These are phyloP conservation scores for Cladophialophora psammophila DNA, from an alignment of 2,329 filamentous ascomycete genomes.

Conservation along the genomic window DNA sequence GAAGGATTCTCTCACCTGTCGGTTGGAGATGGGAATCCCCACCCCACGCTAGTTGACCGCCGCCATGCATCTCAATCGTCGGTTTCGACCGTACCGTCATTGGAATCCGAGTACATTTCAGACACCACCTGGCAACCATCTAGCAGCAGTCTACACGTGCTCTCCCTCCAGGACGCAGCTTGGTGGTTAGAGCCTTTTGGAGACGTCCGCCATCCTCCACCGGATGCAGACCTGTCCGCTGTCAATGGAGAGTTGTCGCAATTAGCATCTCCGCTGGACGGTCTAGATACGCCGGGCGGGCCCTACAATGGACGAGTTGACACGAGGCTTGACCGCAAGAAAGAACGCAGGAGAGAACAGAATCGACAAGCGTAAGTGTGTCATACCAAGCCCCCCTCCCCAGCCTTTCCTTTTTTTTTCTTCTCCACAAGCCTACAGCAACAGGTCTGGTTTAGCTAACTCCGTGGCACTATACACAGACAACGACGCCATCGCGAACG, in stretches of 20 bases:
- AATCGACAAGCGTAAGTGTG: constrained; percentile 4
- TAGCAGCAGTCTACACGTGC: not conserved
- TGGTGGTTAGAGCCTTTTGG: constrained; percentile 11
- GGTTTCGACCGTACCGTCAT: not conserved
- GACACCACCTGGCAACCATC: not conserved
- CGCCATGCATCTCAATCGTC: constrained; percentile 4
- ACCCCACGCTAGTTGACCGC: constrained; percentile 3
- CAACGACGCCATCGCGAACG: constrained; percentile 11
- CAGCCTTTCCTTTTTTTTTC: not conserved
- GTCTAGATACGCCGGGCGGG: not conserved
- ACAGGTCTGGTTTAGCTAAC: too few species aligned
- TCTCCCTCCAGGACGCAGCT: not conserved
- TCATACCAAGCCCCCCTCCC: not conserved
- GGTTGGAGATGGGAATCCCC: constrained; percentile 2
- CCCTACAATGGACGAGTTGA: not conserved
- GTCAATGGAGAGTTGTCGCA: not conserved
- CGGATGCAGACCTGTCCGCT: not conserved
- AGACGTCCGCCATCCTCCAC: not conserved
- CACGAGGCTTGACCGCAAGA: constrained; percentile 6
- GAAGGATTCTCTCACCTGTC: constrained; percentile 7
- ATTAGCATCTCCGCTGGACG: not conserved
- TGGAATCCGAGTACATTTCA: not conserved
- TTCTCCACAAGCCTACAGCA: too few species aligned
- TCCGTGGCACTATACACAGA: not conserved
- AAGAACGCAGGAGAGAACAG: constrained; percentile 9